These are phyloP conservation scores for Microthyrium microscopicum DNA, from an alignment of 2,329 filamentous ascomycete genomes.

Conservation along the genomic window DNA sequence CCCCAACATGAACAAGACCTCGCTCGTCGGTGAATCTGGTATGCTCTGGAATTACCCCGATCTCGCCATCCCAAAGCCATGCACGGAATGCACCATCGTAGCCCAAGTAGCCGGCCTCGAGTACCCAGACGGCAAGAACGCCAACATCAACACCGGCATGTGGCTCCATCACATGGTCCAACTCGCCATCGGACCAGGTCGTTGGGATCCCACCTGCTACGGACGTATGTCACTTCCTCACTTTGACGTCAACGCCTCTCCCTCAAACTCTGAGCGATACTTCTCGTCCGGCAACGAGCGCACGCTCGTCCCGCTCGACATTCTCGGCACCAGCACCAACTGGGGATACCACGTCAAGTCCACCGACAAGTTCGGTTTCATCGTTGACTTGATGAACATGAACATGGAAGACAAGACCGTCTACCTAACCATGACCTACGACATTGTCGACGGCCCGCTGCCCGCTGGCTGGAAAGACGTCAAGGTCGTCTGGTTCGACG, in stretches of 20 bases:
- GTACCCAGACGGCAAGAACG: slow-evolving; percentile 5
- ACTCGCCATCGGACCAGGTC: not conserved
- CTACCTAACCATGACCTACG: slow-evolving; percentile 8
- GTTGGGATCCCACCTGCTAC: slow-evolving; percentile 1
- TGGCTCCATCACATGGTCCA: slow-evolving; percentile 7
- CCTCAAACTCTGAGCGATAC: slow-evolving; percentile 4
- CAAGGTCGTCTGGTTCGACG: slow-evolving; percentile 6
- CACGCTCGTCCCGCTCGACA: slow-evolving; percentile 1
- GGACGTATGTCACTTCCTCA: not conserved
- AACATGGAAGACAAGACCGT: slow-evolving; percentile 7
- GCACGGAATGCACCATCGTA: slow-evolving; percentile 6
- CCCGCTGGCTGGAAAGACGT: slow-evolving; percentile 1
- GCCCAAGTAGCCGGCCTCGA: slow-evolving; percentile 3
- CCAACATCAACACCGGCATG: slow-evolving; percentile 6
- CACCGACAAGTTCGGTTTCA: slow-evolving; percentile 3
- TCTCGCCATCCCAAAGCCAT: not conserved
- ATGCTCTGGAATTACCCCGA: slow-evolving; percentile 7
- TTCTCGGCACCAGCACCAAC: not conserved
- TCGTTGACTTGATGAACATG: slow-evolving; percentile 8
- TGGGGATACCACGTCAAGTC: slow-evolving; percentile 4
- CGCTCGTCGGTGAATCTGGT: not conserved
- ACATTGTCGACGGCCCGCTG: slow-evolving; percentile 5
- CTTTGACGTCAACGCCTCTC: not conserved
- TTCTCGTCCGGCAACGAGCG: slow-evolving; percentile 7
- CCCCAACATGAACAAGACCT: slow-evolving; percentile 3